Conservation (phyloP, 108 stramenopile genomes). For the Aureococcus anophagefferens region DNA sequence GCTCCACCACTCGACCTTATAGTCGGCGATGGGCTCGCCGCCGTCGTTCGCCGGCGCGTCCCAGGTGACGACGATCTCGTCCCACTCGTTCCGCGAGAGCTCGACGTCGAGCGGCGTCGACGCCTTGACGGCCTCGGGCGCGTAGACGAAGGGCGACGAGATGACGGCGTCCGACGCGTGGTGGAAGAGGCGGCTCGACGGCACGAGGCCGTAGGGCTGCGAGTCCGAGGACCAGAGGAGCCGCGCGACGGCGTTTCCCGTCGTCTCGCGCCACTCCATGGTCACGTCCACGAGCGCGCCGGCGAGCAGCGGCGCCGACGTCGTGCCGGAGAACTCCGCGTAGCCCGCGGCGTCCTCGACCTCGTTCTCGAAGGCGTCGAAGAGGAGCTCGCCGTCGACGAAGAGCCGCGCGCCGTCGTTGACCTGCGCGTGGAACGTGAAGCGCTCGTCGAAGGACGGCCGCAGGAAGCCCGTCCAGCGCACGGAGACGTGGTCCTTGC, state of each 20-base stretch:
- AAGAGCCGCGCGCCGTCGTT: slow-evolving; percentile 64
- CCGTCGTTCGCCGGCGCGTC: slow-evolving; percentile 51
- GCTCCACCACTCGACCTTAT: slow-evolving; percentile 53
- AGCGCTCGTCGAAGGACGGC: slow-evolving; percentile 52
- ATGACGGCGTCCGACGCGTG: slow-evolving; percentile 22
- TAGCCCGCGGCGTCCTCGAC: slow-evolving; percentile 12
- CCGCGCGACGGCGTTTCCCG: slow-evolving; percentile 37
- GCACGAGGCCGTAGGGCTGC: slow-evolving; percentile 46
- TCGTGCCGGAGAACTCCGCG: slow-evolving; percentile 13
- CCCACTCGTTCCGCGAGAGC: slow-evolving; percentile 37
- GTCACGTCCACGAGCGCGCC: slow-evolving; percentile 32
- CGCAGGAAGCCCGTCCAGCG: slow-evolving; percentile 64
- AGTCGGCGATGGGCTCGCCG: slow-evolving; percentile 43
- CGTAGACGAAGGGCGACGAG: slow-evolving; percentile 42
- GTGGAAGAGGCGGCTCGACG: slow-evolving; percentile 38
- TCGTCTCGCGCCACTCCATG: slow-evolving; percentile 57
- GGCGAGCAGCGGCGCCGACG: slow-evolving; percentile 13
- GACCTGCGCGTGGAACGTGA: slow-evolving; percentile 45
- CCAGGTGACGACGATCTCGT: slow-evolving; percentile 45
- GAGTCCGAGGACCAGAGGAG: slow-evolving; percentile 49
- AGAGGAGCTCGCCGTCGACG: slow-evolving; percentile 51
- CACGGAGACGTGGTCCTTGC: slow-evolving; percentile 56
- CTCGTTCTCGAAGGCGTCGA: slow-evolving; percentile 57
- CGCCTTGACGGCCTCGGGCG: slow-evolving; percentile 42
- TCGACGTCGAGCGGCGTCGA: slow-evolving; percentile 32